A percentile compares a stretch with the other conserved stretches of the same genome.
These are phyloP conservation scores for Gossypium stocksii DNA, from an alignment of 345 rosid genomes.

Conservation along the genomic window DNA sequence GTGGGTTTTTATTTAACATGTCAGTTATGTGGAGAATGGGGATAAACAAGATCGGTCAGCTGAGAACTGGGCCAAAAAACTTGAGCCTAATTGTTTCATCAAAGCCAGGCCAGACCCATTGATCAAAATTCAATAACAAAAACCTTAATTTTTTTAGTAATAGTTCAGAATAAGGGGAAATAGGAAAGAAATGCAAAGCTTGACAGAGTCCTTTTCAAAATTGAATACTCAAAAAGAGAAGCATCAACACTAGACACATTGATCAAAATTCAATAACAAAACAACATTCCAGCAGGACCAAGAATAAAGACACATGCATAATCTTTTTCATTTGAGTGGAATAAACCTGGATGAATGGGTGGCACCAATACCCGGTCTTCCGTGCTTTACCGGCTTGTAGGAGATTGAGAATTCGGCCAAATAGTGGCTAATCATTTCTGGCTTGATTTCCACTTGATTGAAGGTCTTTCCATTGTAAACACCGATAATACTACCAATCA, in stretches of 20 bases:
- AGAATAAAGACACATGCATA: slow-evolving; percentile 1
- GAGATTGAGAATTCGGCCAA: slow-evolving; percentile 55
- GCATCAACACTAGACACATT: neutral
- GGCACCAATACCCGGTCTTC: slow-evolving; percentile 67
- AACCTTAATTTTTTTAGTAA: neutral
- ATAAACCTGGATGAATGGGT: slow-evolving; percentile 74
- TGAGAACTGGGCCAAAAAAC: neutral
- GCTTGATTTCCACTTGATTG: slow-evolving; percentile 64
- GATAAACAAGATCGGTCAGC: neutral
- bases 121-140: neutral
- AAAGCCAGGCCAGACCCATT: neutral
- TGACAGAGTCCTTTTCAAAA: neutral
- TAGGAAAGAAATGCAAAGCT: neutral
- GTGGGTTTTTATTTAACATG: too few species aligned
- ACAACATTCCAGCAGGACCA: neutral
- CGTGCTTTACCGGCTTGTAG: slow-evolving; percentile 60
- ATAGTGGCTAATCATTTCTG: slow-evolving; percentile 68
- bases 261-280: slow-evolving; percentile 5
- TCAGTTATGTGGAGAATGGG: too few species aligned
- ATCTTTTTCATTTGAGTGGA: slow-evolving; percentile 52
- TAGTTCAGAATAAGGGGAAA: neutral
- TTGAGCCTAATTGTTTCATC: neutral
- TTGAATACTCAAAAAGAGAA: neutral
- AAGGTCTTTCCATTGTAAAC: slow-evolving; percentile 24
- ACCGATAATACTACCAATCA: slow-evolving; percentile 59